phyloP scores from a whole-genome alignment of 2,329 filamentous ascomycete genomes.

The Sporothrix globosa region DNA sequence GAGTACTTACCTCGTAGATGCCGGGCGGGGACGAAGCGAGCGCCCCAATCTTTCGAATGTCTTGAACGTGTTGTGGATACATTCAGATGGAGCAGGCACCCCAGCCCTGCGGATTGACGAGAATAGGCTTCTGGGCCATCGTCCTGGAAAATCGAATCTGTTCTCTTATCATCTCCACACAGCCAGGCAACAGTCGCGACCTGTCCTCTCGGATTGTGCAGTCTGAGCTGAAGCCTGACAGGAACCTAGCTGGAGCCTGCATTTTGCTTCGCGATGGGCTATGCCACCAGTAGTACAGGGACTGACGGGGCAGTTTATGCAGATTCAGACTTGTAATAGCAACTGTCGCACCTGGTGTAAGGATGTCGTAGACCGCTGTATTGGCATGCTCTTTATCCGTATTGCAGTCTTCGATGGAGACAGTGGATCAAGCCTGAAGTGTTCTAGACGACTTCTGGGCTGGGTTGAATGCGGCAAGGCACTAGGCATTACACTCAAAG shows the following conservation, averaged over 20 bases:
- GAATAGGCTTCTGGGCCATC: not conserved
- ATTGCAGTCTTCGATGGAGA: not conserved
- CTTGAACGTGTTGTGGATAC: not conserved
- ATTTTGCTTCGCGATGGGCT: not conserved
- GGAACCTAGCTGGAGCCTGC: not conserved
- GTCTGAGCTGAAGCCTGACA: not conserved
- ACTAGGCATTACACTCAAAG: not conserved
- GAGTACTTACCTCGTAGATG: not conserved
- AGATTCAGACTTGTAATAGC: too few species aligned
- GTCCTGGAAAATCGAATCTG: not conserved
- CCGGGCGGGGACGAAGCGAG: slow-evolving; percentile 26
- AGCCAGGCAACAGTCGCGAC: slow-evolving; percentile 8
- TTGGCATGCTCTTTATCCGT: not conserved
- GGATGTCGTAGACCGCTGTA: slow-evolving; percentile 10
- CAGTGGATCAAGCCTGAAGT: not conserved
- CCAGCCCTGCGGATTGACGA: not conserved
- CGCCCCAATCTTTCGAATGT: not conserved
- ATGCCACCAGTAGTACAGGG: too few species aligned
- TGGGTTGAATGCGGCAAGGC: not conserved
- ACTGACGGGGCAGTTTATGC: not conserved
- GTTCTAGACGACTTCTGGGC: slow-evolving; percentile 27
- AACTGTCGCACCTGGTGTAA: not conserved
- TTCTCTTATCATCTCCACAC: slow-evolving; percentile 19
- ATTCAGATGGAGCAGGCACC: not conserved
- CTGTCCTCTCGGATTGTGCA: not conserved